phyloP scores from a whole-genome alignment of 306 rosid species.

The Parietaria judaica region DNA sequence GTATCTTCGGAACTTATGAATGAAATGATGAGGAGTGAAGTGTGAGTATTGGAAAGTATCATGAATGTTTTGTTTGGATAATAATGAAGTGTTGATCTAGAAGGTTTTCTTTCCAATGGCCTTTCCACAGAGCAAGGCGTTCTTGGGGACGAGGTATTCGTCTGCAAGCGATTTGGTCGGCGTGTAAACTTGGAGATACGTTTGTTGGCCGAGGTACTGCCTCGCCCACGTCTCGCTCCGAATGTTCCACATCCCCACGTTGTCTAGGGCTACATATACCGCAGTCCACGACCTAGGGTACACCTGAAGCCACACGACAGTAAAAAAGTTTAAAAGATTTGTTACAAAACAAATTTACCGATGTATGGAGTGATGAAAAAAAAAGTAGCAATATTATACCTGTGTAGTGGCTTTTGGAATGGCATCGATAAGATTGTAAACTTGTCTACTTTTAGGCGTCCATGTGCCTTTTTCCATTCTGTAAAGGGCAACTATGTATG shows the following conservation, averaged over 20 bases:
- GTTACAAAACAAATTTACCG: no score
- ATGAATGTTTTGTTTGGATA: not conserved
- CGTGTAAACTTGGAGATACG: slow-evolving; percentile 67
- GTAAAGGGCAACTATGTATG: slow-evolving; percentile 11
- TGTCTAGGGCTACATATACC: slow-evolving; percentile 67
- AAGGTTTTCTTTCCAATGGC: not conserved
- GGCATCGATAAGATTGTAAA: slow-evolving; percentile 66
- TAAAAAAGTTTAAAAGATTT: not conserved
- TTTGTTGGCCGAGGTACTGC: slow-evolving; percentile 88
- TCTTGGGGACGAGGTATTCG: slow-evolving; percentile 71
- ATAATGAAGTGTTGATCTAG: not conserved
- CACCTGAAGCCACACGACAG: slow-evolving; percentile 34
- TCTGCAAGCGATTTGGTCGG: slow-evolving; percentile 53
- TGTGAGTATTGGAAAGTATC: no score
- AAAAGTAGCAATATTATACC: slow-evolving; percentile 25
- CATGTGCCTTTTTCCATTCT: slow-evolving; percentile 76
- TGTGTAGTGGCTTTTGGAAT: slow-evolving; percentile 62
- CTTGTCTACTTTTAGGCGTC: slow-evolving; percentile 46
- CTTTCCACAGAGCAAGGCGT: slow-evolving; percentile 92
- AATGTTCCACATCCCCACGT: slow-evolving; percentile 86
- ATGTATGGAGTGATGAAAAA: no score
- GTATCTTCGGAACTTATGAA: not conserved
- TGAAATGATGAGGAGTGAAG: not conserved
- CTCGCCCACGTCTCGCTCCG: slow-evolving; percentile 80
- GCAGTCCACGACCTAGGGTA: slow-evolving; percentile 95